Conservation (phyloP, 176 grass and related monocot genomes). For the Poa annua region DNA sequence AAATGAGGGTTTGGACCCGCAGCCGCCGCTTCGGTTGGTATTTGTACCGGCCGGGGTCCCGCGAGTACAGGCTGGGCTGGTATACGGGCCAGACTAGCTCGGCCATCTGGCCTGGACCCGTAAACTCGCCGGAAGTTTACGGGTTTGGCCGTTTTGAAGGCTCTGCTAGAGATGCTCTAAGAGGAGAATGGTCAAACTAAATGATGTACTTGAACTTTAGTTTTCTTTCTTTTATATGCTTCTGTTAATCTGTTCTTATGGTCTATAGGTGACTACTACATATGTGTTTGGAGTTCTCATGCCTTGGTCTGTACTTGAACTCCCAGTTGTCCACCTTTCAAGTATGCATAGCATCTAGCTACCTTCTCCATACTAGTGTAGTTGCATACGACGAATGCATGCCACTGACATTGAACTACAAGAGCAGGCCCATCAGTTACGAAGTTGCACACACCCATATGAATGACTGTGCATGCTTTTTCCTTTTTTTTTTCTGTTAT, state of each 20-base stretch:
- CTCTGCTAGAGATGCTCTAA: too few relatives aligned
- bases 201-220: slow-evolving; percentile 16
- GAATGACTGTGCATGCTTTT: background rate
- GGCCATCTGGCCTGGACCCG: too few relatives aligned
- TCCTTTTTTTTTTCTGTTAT: background rate
- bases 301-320: background rate
- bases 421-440: slow-evolving; percentile 22
- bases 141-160: too few relatives aligned
- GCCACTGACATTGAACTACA: background rate
- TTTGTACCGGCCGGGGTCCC: too few relatives aligned
- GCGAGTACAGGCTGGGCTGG: too few relatives aligned
- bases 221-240: slow-evolving; percentile 10
- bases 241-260: background rate
- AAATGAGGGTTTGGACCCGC: too few relatives aligned
- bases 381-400: background rate
- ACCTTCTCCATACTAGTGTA: slow-evolving; percentile 5
- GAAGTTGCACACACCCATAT: background rate
- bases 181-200: slow-evolving; percentile 23
- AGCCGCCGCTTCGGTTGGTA: too few relatives aligned
- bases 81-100: too few relatives aligned
- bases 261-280: background rate
- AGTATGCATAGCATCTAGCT: slow-evolving; percentile 25
- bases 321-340: slow-evolving; percentile 10
- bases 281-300: slow-evolving; percentile 21
- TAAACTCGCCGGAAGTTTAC: too few relatives aligned